phyloP scores from a whole-genome alignment of 768 basidiomycete species.

The Cyclocybe aegerita region DNA sequence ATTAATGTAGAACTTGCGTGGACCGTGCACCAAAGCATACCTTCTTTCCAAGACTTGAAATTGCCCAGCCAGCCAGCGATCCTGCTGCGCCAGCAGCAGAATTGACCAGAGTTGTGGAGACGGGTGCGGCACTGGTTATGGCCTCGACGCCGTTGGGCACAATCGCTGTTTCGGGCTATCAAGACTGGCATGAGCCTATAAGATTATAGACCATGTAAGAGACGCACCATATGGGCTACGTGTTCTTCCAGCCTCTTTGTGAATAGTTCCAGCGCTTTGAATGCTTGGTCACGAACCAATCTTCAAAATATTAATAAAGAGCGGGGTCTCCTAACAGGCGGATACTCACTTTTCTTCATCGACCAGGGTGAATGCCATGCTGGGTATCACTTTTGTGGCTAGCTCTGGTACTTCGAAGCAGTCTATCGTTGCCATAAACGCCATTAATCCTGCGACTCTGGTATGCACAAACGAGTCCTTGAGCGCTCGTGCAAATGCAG shows the following conservation, averaged over 20 bases:
- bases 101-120: conserved; percentile 64
- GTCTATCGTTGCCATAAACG: conserved; percentile 91
- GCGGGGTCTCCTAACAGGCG: neutral
- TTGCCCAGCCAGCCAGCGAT: conserved; percentile 94
- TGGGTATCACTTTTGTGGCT: conserved; percentile 87
- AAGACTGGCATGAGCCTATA: neutral
- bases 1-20: neutral
- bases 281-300: conserved; percentile 92
- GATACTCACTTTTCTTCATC: conserved; percentile 87
- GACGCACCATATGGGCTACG: conserved; percentile 76
- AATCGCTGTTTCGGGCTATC: conserved; percentile 39
- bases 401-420: conserved; percentile 88
- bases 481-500: conserved; percentile 86
- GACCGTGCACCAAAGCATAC: conserved; percentile 31
- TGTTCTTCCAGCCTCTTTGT: conserved; percentile 80
- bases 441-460: conserved; percentile 92
- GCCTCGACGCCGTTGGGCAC: conserved; percentile 25
- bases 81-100: conserved; percentile 91
- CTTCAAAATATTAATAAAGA: conserved; percentile 36
- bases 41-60: conserved; percentile 85
- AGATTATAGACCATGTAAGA: neutral
- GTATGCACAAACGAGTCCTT: conserved; percentile 93
- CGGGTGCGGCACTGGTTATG: conserved; percentile 27
- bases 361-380: conserved; percentile 73
- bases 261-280: conserved; percentile 89